Evolutionary conservation across 1,139 yeast genomes (phyloP).

Genomic region (Pichia sp.): DNA sequence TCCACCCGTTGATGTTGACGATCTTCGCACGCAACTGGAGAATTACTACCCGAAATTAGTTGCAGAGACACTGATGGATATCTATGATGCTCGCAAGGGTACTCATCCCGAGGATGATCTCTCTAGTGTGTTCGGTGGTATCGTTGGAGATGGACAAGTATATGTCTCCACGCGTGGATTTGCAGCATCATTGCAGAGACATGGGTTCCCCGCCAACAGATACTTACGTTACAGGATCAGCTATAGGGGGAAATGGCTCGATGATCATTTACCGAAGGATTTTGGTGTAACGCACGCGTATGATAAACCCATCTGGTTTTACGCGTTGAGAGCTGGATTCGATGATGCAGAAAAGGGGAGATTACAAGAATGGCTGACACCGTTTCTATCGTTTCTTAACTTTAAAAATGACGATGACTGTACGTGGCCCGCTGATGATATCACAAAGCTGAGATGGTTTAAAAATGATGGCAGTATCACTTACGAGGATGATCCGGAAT

Average conservation of each 20-base stretch:
- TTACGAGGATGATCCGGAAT: constrained; percentile 24
- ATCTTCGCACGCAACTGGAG: constrained; percentile 26
- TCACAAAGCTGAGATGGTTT: constrained; percentile 22
- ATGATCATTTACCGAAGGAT: constrained; percentile 24
- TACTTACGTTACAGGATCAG: constrained; percentile 29
- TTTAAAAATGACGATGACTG: constrained; percentile 15
- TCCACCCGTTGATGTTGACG: constrained; percentile 26
- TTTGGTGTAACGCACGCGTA: constrained; percentile 30
- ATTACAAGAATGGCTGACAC: constrained; percentile 24
- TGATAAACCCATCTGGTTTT: constrained; percentile 30
- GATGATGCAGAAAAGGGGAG: constrained; percentile 22
- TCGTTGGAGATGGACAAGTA: constrained; percentile 35
- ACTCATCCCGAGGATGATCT: constrained; percentile 14
- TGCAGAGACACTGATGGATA: constrained; percentile 25
- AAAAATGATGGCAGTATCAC: constrained; percentile 25
- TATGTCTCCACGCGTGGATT: constrained; percentile 32
- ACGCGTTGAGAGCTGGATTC: constrained; percentile 23
- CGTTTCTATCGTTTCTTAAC: constrained; percentile 25
- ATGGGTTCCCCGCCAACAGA: constrained; percentile 26
- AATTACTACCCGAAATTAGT: constrained; percentile 32
- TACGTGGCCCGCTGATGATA: constrained; percentile 26
- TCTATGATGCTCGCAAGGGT: constrained; percentile 24
- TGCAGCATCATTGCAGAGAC: constrained; percentile 22
- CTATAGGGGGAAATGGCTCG: constrained; percentile 28
- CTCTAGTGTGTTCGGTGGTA: constrained; percentile 23